Conservation (phyloP, 176 grass and related monocot genomes). For the Zea mays region DNA sequence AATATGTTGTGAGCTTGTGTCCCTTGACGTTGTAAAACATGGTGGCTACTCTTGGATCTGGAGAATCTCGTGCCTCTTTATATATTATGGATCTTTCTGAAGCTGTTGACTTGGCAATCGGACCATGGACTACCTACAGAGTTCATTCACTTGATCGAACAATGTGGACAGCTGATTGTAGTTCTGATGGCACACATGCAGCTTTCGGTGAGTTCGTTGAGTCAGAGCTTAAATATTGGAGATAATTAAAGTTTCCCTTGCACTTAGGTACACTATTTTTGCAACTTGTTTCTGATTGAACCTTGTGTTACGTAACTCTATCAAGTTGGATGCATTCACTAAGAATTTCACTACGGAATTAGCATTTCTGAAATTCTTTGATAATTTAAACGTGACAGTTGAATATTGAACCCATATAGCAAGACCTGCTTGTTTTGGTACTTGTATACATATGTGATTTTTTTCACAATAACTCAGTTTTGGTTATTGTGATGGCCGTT, state of each 20-base stretch:
- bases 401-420: constrained; percentile 15
- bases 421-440: not conserved
- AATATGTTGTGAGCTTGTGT: constrained; percentile 39
- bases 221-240: not conserved
- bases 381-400: constrained; percentile 4
- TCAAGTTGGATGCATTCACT: constrained; percentile 30
- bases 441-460: not conserved
- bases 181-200: constrained; percentile 46
- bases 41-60: constrained; percentile 65
- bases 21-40: constrained; percentile 66
- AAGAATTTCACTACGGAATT: not conserved
- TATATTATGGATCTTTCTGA: constrained; percentile 57
- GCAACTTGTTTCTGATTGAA: constrained; percentile 17
- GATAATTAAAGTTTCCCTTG: not conserved
- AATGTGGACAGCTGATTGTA: constrained; percentile 69
- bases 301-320: constrained; percentile 21
- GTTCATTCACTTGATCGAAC: constrained; percentile 54
- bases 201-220: constrained; percentile 59
- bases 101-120: constrained; percentile 29
- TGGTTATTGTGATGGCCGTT: not conserved
- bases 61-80: constrained; percentile 50
- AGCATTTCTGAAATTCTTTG: not conserved
- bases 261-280: not conserved
- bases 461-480: not conserved
- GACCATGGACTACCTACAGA: constrained; percentile 1